Conservation (phyloP, 768 basidiomycete genomes). For the Suillus lakei region DNA sequence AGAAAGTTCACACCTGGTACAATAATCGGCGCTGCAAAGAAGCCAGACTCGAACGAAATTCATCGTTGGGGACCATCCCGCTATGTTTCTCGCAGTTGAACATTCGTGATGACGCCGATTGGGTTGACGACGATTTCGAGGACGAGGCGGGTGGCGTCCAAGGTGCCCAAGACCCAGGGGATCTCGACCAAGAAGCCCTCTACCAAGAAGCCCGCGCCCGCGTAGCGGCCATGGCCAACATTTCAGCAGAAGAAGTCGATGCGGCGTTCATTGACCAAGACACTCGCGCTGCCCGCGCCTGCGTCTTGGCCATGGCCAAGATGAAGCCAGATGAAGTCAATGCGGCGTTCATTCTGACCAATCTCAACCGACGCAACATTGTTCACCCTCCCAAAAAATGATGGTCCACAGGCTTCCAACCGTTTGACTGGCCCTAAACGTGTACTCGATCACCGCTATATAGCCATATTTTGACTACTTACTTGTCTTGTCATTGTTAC, state of each 20-base stretch:
- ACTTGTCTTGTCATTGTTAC: not conserved
- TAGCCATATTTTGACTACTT: not conserved
- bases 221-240: not conserved
- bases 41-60: not conserved
- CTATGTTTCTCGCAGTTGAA: not conserved
- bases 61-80: not conserved
- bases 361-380: not conserved
- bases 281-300: not conserved
- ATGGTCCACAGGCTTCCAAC: not conserved
- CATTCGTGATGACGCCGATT: not conserved
- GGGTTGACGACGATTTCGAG: not conserved
- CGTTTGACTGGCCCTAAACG: not conserved
- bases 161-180: not conserved
- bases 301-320: not conserved
- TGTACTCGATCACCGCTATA: not conserved
- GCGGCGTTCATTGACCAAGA: not conserved
- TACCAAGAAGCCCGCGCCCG: not conserved
- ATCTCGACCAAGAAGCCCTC: not conserved
- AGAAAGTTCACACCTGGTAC: slow-evolving; percentile 3
- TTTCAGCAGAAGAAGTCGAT: not conserved
- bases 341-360: slow-evolving; percentile 2
- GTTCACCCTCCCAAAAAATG: not conserved
- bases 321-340: slow-evolving; percentile 8
- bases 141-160: not conserved
- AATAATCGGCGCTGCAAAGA: slow-evolving; percentile 9